Evolutionary conservation across 192 early-diverging fungal species (phyloP).

Genomic region (Jimgerdemannia flammicorona): DNA sequence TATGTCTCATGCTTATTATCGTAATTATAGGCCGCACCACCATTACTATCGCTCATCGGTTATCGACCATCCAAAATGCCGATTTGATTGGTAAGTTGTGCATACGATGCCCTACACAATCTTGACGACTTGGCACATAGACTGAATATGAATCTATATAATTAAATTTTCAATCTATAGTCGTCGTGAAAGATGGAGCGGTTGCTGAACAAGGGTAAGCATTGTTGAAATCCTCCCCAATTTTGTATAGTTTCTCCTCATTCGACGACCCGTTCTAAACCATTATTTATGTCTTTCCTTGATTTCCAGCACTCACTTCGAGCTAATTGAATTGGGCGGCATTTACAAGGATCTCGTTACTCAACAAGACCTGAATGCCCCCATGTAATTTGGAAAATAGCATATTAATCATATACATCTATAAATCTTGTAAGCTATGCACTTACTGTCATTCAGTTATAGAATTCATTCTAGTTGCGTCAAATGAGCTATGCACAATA

Average conservation of each 20-base stretch:
- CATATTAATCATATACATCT: too few species aligned
- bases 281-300: not conserved
- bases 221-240: not conserved
- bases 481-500: too few species aligned
- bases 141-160: too few species aligned
- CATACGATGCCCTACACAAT: too few species aligned
- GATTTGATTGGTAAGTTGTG: constrained; percentile 37
- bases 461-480: too few species aligned
- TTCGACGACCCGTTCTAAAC: too few species aligned
- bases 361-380: constrained; percentile 48
- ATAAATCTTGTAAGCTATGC: too few species aligned
- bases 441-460: too few species aligned
- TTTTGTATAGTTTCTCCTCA: too few species aligned
- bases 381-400: not conserved
- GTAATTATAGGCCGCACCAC: constrained; percentile 52
- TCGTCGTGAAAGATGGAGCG: constrained; percentile 67
- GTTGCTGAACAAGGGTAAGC: constrained; percentile 51
- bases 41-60: constrained; percentile 70
- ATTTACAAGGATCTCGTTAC: constrained; percentile 59
- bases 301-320: constrained; percentile 36
- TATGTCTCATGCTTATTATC: not conserved
- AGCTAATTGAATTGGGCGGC: constrained; percentile 49
- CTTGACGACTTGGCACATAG: too few species aligned
- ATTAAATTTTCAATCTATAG: constrained; percentile 33
- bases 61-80: constrained; percentile 66